These are phyloP conservation scores for Tubosaeta sp. DNA, from an alignment of 768 basidiomycete species.

Conservation along the genomic window DNA sequence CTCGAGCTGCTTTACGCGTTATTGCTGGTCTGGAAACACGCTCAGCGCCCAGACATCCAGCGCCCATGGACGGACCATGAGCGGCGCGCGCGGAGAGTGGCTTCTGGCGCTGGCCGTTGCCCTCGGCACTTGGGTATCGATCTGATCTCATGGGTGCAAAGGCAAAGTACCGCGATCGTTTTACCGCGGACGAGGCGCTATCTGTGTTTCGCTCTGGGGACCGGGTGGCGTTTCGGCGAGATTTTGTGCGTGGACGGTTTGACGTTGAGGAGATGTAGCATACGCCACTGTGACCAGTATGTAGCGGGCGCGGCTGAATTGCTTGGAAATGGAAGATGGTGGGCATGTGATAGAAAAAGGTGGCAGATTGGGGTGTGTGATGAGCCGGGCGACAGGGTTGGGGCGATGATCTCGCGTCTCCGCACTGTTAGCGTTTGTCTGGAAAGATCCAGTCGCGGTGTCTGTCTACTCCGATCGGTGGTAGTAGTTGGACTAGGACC, in stretches of 20 bases:
- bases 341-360: neutral
- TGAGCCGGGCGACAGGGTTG: neutral
- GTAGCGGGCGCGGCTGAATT: neutral
- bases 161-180: neutral
- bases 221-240: conserved; percentile 15
- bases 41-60: neutral
- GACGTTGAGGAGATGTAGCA: conserved; percentile 6
- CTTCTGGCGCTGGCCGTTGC: conserved; percentile 8
- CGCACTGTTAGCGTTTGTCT: neutral
- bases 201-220: neutral
- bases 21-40: conserved; percentile 27
- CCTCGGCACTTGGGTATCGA: conserved; percentile 6
- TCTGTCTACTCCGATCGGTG: neutral
- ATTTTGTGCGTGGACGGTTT: conserved; percentile 1
- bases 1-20: conserved; percentile 27
- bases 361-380: neutral
- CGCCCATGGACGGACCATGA: neutral
- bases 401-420: neutral
- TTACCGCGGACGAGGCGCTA: conserved; percentile 1
- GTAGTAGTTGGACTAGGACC: neutral
- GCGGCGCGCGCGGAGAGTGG: conserved; percentile 2
- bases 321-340: conserved; percentile 7
- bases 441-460: neutral
- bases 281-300: conserved; percentile 16
- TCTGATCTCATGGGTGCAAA: conserved; percentile 14